Conservation (phyloP, 805 yeast genomes). For the Hyphopichia homilentoma region DNA sequence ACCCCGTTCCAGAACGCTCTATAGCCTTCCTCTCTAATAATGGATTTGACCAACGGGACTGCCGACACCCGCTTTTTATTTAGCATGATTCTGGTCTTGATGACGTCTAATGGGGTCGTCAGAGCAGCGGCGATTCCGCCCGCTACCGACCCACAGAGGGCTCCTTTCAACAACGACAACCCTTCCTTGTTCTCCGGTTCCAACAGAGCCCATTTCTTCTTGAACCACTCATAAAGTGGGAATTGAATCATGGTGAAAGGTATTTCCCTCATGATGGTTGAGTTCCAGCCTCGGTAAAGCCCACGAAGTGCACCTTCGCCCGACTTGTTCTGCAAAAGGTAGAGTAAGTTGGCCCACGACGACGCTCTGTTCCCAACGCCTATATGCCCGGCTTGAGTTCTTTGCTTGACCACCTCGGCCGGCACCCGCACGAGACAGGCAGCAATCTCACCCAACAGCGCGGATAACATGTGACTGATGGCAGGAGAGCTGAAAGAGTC, state of each 20-base stretch:
- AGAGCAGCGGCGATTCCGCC: slow-evolving; percentile 80
- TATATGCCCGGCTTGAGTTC: slow-evolving; percentile 62
- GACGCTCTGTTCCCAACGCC: slow-evolving; percentile 42
- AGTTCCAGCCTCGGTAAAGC: slow-evolving; percentile 87
- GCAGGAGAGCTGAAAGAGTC: slow-evolving; percentile 19
- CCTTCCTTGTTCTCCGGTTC: slow-evolving; percentile 29
- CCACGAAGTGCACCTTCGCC: slow-evolving; percentile 81
- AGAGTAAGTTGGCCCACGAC: slow-evolving; percentile 65
- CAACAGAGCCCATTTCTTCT: slow-evolving; percentile 50
- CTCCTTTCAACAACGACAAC: slow-evolving; percentile 69
- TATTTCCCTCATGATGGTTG: slow-evolving; percentile 91
- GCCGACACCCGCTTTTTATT: slow-evolving; percentile 47
- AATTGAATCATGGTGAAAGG: slow-evolving; percentile 96
- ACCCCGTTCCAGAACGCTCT: slow-evolving; percentile 75
- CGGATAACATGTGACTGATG: slow-evolving; percentile 75
- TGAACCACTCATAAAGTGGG: slow-evolving; percentile 85
- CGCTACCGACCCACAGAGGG: slow-evolving; percentile 77
- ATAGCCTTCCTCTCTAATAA: slow-evolving; percentile 71
- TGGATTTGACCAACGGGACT: slow-evolving; percentile 42
- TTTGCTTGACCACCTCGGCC: slow-evolving; percentile 91
- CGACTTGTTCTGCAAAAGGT: slow-evolving; percentile 56
- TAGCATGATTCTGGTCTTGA: slow-evolving; percentile 85
- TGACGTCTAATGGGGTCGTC: slow-evolving; percentile 77
- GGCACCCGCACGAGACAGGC: slow-evolving; percentile 96
- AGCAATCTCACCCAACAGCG: slow-evolving; percentile 85